A percentile compares a stretch with the other conserved stretches of the same genome.
These are phyloP conservation scores for Jaltomata sinuosa DNA, from an alignment of 257 asterid species.

Conservation along the genomic window DNA sequence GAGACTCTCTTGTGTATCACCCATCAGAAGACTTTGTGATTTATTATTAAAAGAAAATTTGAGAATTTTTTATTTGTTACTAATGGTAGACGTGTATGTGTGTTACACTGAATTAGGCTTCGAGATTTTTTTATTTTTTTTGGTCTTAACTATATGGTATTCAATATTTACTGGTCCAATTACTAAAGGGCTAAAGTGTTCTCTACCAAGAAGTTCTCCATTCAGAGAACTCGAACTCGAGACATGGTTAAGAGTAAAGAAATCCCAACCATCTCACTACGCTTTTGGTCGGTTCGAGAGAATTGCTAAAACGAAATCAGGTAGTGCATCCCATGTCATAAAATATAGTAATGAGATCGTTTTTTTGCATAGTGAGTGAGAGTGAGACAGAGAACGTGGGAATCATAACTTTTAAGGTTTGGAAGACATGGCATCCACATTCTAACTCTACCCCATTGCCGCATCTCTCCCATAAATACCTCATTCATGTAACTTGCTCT, in stretches of 20 bases:
- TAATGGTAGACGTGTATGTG: background rate
- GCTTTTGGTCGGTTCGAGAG: background rate
- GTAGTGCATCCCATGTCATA: background rate
- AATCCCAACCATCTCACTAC: background rate
- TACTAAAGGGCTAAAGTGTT: background rate
- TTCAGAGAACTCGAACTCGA: background rate
- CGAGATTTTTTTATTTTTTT: background rate
- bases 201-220: too few relatives aligned
- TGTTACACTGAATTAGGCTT: background rate
- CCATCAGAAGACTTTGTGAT: background rate
- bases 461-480: background rate
- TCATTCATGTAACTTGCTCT: background rate
- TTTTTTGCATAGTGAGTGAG: background rate
- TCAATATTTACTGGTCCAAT: background rate
- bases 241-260: too few relatives aligned
- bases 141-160: background rate
- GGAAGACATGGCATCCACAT: background rate
- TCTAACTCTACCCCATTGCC: background rate
- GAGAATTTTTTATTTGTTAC: background rate
- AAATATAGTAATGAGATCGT: background rate
- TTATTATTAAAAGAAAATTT: background rate
- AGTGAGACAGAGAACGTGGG: background rate
- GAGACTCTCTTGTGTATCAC: background rate
- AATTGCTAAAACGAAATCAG: background rate
- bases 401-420: constrained; percentile 1